phyloP scores from a whole-genome alignment of 495 filamentous ascomycete species.

The Halenospora varia region DNA sequence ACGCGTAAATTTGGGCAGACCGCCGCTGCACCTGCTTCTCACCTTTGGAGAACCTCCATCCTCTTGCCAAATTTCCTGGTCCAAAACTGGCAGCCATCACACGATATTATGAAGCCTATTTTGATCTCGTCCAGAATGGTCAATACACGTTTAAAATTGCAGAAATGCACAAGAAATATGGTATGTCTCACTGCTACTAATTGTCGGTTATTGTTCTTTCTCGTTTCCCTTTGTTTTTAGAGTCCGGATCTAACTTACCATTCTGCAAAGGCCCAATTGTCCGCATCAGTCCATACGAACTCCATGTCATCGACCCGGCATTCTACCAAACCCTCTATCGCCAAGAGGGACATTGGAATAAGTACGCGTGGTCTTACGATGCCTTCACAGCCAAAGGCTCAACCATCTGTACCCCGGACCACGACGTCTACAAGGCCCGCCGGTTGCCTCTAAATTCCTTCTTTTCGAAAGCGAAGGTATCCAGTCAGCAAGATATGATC shows the following conservation, averaged over 20 bases:
- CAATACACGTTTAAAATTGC: constrained; percentile 35
- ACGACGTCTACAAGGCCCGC: constrained; percentile 37
- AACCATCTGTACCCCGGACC: constrained; percentile 38
- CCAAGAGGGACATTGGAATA: not conserved
- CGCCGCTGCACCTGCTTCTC: too few relatives aligned
- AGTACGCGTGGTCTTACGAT: not conserved
- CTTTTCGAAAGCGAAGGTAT: constrained; percentile 23
- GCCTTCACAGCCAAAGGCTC: not conserved
- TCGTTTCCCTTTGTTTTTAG: not conserved
- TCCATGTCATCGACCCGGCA: constrained; percentile 38
- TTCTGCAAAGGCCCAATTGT: constrained; percentile 34
- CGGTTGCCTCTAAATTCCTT: constrained; percentile 34
- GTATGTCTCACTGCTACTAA: constrained; percentile 18
- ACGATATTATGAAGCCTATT: constrained; percentile 43
- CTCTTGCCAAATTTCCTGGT: constrained; percentile 43
- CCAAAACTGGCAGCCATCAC: constrained; percentile 47
- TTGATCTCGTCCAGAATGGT: constrained; percentile 33
- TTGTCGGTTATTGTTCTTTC: not conserved
- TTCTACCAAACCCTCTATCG: constrained; percentile 31
- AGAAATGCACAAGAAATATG: constrained; percentile 43
- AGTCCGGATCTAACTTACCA: not conserved
- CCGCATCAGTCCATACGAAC: constrained; percentile 45
- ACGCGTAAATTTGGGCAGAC: too few relatives aligned
- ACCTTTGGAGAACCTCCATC: too few relatives aligned
- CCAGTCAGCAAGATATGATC: constrained; percentile 22